These are phyloP conservation scores for Aegilops umbellulata DNA, from an alignment of 176 grass and related monocot species.

Conservation along the genomic window DNA sequence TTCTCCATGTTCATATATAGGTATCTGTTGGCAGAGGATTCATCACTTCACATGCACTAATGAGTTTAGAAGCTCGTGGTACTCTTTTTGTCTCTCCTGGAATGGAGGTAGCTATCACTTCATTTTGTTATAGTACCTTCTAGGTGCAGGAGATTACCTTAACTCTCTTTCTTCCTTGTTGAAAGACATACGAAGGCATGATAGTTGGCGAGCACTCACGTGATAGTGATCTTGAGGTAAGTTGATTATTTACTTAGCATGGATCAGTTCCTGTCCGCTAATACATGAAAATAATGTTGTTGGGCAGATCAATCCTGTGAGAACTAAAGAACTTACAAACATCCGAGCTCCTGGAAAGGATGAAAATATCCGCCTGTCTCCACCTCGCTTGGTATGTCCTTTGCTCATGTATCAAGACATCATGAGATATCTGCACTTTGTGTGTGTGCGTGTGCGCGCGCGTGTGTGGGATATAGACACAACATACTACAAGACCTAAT, in stretches of 20 bases:
- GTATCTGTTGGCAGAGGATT: conserved; percentile 80
- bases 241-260: conserved; percentile 28
- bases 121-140: conserved; percentile 20
- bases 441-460: no score
- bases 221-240: conserved; percentile 98
- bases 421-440: not conserved
- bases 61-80: conserved; percentile 98
- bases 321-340: conserved; percentile 97
- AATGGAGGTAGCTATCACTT: conserved; percentile 66
- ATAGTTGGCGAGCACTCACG: conserved; percentile 95
- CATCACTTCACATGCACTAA: conserved; percentile 88
- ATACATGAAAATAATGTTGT: conserved; percentile 22
- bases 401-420: not conserved
- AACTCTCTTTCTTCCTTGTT: conserved; percentile 21
- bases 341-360: conserved; percentile 93
- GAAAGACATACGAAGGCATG: conserved; percentile 94
- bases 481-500: not conserved
- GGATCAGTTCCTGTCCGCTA: not conserved
- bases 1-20: conserved; percentile 50
- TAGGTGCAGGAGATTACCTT: not conserved
- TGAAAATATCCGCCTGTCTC: conserved; percentile 88
- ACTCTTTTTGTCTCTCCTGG: conserved; percentile 98
- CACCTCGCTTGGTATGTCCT: conserved; percentile 83
- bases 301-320: conserved; percentile 86
- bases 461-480: not conserved